Evolutionary conservation across 2,329 filamentous ascomycete genomes (phyloP).

Genomic region (Neofusicoccum cordaticola): DNA sequence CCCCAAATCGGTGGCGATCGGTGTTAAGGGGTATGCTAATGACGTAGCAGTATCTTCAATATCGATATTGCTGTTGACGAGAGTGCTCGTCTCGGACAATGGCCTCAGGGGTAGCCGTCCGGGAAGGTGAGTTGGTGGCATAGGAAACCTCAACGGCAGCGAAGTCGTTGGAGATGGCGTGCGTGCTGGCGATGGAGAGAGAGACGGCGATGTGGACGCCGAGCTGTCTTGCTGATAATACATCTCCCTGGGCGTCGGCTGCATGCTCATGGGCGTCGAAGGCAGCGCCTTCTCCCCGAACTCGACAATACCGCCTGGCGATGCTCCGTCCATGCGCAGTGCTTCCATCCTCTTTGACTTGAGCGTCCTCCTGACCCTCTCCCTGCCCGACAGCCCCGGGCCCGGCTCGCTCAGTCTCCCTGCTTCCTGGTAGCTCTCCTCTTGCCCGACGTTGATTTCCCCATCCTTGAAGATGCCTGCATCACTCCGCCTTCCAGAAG

Average conservation of each 20-base stretch:
- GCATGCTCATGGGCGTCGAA: conserved; percentile 29
- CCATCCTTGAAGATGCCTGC: background rate
- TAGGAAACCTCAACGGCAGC: conserved; percentile 12
- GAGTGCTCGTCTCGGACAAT: conserved; percentile 2
- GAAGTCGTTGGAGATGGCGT: conserved; percentile 1
- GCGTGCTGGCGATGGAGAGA: background rate
- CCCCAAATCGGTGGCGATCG: conserved; percentile 16
- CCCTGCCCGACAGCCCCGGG: background rate
- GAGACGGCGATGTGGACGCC: conserved; percentile 12
- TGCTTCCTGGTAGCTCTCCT: background rate
- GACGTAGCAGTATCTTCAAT: background rate
- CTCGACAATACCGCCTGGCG: background rate
- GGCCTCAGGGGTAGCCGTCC: background rate
- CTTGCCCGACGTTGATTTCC: background rate
- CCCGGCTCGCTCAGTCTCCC: background rate
- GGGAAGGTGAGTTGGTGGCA: background rate
- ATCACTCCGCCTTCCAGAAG: background rate
- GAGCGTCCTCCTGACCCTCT: conserved; percentile 8
- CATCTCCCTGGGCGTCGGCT: conserved; percentile 30
- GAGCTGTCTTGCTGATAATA: conserved; percentile 22
- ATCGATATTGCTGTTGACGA: conserved; percentile 18
- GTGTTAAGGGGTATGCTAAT: conserved; percentile 20
- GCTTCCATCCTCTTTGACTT: conserved; percentile 11
- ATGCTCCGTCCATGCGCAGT: background rate
- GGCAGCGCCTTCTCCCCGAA: conserved; percentile 19